Evolutionary conservation across 2,329 filamentous ascomycete genomes (phyloP), one percentile per base, ranked within the genome.

Genomic region (Trichoderma afroharzianum): DNA sequence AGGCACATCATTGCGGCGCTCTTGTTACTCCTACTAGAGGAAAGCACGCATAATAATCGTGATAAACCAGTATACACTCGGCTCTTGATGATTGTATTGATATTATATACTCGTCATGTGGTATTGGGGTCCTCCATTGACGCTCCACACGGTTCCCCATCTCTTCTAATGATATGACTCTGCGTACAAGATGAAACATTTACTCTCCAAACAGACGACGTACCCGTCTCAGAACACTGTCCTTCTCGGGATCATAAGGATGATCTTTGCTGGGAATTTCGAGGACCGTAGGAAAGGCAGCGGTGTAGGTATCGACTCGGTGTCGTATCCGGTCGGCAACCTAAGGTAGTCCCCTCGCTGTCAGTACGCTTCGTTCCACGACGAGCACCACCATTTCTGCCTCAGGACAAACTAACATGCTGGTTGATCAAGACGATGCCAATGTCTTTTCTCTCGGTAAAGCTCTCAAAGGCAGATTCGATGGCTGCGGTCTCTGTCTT

Each of bases 201-300:
- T 88, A 95, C 84, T 95, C 89, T 76, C 89, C 89, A 83, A 91
- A 91, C 71, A 90, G 75, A 72, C 87, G 85, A 73, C 87, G 85
- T 59, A 99, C 96, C 76, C 96, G 88, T 84, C 95, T 93, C 83
- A 99, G 82, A 57, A 99, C 95, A 79, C 95, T 98, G 82, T 99
- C 96, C 86, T 99, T 99, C 84, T 99, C 96, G 0, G 96, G 96
- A 78, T 99, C 95, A 80, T 99, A 99, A 2, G 96, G 96, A 81
- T 99, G 96, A 81, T 99, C 96, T 87, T 99, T 99, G 84, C 94
- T 97, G 28, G 96, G 96, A 73, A 99, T 98, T 83, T 99, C 96
- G 71, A 99, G 90, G 69, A 99, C 88, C 26, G 94, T 92, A n/a
- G 96, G 96, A 83, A 99, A 99, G 5, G 96, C 95, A 63, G 95